Evolutionary conservation across 164 flowering plant genomes (phyloP), one percentile per base, ranked within the genome.

Genomic region (Vitis rotundifolia): DNA sequence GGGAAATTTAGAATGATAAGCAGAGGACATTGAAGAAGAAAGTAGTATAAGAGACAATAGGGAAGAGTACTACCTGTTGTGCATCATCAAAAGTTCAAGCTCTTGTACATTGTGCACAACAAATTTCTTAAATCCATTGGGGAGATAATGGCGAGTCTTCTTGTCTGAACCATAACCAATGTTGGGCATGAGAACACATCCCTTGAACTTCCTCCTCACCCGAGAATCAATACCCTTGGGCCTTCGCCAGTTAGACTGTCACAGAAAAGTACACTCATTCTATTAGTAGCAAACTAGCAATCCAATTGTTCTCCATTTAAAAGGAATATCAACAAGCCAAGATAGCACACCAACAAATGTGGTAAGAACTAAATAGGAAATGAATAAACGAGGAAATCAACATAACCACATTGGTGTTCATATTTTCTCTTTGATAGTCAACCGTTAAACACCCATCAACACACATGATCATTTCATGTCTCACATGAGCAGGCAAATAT

Each of bases 181-280:
- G 68, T 90, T 88, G 66, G 95, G 92, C 95, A 90, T 88, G 71
- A 88, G 61, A 11, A 79, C 69, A 69, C 76, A 71, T 72, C 92
- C 94, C 64, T 90, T 88, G 73, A 90, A 88, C 87, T 90, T 88
- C 63, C 92, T 86, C 71, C 93, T 78, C n/a, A 88, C 95, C 50
- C 93, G 74, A 14, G 92, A 90, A 63, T 90, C 95, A 79, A 88
- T 88, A 86, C 95, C 95, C 88, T 90, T 90, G 0, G 95, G 95
- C 67, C 95, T 83, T 1, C 91, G 75, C 92, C 92, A 90, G 82
- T 58, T 90, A 74, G 75, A 16, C 95, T 90, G 79, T 54, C 57
- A 60, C 6, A 60, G 49, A 59, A 48, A 50, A 22, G 44, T 15
- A 11, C 68, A 51, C n/a, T n/a, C 56, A 51, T 26, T 51, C 18